Conservation (phyloP, 208 protist species). For the Leptomonas seymouri region DNA sequence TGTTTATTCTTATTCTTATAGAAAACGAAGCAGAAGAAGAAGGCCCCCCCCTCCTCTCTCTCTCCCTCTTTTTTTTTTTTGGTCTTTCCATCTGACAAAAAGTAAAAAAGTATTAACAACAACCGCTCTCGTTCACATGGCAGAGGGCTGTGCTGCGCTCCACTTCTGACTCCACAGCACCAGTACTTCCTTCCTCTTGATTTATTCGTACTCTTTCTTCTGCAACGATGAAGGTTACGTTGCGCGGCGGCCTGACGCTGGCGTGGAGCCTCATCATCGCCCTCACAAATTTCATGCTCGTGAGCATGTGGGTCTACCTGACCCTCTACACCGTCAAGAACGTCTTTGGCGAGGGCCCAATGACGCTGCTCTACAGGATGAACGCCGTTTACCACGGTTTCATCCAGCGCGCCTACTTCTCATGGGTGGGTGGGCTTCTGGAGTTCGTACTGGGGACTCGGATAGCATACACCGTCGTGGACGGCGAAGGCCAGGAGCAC, state of each 20-base stretch:
- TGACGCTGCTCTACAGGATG: constrained; percentile 19
- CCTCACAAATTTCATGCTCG: constrained; percentile 24
- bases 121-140: too few relatives aligned
- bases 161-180: too few relatives aligned
- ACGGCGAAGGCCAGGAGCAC: constrained; percentile 46
- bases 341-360: constrained; percentile 27
- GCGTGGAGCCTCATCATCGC: constrained; percentile 22
- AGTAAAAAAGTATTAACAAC: too few relatives aligned
- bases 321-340: constrained; percentile 35
- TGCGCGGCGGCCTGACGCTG: constrained; percentile 37
- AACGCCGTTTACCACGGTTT: constrained; percentile 37
- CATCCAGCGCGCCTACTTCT: constrained; percentile 49
- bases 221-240: constrained; percentile 43
- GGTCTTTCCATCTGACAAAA: too few relatives aligned
- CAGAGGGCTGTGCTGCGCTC: too few relatives aligned
- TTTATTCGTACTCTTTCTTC: not conserved
- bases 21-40: too few relatives aligned
- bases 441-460: constrained; percentile 58
- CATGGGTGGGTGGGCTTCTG: constrained; percentile 43
- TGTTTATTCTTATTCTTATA: too few relatives aligned
- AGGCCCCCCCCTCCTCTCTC: too few relatives aligned
- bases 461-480: constrained; percentile 72
- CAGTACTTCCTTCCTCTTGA: constrained; percentile 1
- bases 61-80: too few relatives aligned
- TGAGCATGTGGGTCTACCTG: constrained; percentile 28